These are phyloP conservation scores for Corymbia citriodora DNA, from an alignment of 441 rosid genomes.

Conservation along the genomic window DNA sequence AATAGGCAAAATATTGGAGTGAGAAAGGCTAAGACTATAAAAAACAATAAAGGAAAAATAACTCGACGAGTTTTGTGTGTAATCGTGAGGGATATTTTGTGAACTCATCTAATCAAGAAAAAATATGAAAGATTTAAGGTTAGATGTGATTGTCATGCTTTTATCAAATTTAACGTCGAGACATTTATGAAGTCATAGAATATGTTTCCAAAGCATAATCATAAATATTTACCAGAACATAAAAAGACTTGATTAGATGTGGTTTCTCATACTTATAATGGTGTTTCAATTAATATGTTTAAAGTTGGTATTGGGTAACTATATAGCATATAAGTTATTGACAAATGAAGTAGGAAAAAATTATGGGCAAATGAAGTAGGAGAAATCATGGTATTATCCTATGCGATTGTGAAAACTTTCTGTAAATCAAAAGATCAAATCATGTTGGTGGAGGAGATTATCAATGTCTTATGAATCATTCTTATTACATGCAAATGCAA, in stretches of 20 bases:
- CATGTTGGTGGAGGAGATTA: fast-evolving
- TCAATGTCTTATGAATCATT: not conserved
- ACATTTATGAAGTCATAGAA: not conserved
- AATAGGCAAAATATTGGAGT: not conserved
- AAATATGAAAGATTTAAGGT: too few relatives aligned
- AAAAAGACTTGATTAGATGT: not conserved
- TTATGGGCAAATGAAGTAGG: not conserved
- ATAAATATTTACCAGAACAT: too few relatives aligned
- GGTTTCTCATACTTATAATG: not conserved
- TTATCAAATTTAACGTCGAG: not conserved
- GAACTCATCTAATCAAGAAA: not conserved
- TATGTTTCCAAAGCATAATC: not conserved
- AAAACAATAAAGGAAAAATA: not conserved
- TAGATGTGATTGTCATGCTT: not conserved
- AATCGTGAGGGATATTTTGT: too few relatives aligned
- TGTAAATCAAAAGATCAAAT: too few relatives aligned
- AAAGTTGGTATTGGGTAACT: not conserved
- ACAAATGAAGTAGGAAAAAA: too few relatives aligned
- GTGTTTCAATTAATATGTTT: not conserved
- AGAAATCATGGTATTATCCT: not conserved
- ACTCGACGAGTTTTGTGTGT: not conserved
- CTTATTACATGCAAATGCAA: not conserved
- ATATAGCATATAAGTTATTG: not conserved
- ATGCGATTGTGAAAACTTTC: too few relatives aligned
- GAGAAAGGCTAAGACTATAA: not conserved